Conservation (phyloP, 1,284 basidiomycete genomes). For the Lentinula novae-zelandiae region DNA sequence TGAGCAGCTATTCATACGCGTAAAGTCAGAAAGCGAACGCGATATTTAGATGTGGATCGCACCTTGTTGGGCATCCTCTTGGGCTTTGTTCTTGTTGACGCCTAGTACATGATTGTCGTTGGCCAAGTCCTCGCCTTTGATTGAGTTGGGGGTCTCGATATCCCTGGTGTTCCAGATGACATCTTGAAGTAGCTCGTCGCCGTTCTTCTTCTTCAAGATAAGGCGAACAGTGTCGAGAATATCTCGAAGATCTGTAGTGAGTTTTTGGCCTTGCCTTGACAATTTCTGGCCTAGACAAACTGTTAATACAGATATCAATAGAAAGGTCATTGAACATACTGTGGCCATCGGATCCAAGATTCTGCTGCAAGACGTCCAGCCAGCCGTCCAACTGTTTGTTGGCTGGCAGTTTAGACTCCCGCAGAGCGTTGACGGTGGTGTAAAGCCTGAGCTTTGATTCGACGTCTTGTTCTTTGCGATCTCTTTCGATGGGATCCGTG, state of each 20-base stretch:
- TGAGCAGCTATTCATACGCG: constrained; percentile 50
- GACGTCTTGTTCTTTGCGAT: constrained; percentile 53
- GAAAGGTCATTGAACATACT: constrained; percentile 27
- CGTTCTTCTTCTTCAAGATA: constrained; percentile 80
- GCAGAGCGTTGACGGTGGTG: constrained; percentile 76
- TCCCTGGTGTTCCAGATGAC: constrained; percentile 77
- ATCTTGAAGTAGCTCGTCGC: constrained; percentile 86
- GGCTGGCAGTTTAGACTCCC: constrained; percentile 73
- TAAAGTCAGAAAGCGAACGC: background rate
- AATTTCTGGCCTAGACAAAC: constrained; percentile 33
- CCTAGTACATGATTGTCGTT: constrained; percentile 17
- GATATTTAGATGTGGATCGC: background rate
- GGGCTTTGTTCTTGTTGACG: constrained; percentile 54
- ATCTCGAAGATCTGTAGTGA: constrained; percentile 72
- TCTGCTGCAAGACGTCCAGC: constrained; percentile 33
- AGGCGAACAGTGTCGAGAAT: constrained; percentile 69
- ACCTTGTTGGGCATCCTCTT: constrained; percentile 62
- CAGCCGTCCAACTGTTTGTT: constrained; percentile 78
- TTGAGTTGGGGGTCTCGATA: constrained; percentile 30
- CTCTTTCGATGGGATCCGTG: constrained; percentile 52
- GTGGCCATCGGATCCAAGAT: constrained; percentile 2
- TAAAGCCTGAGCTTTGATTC: constrained; percentile 73
- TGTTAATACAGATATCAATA: constrained; percentile 60
- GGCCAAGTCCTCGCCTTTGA: constrained; percentile 39
- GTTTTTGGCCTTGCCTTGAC: constrained; percentile 72